These are phyloP conservation scores for Thielaviopsis populi DNA, from an alignment of 2,329 filamentous ascomycete species.

Conservation along the genomic window DNA sequence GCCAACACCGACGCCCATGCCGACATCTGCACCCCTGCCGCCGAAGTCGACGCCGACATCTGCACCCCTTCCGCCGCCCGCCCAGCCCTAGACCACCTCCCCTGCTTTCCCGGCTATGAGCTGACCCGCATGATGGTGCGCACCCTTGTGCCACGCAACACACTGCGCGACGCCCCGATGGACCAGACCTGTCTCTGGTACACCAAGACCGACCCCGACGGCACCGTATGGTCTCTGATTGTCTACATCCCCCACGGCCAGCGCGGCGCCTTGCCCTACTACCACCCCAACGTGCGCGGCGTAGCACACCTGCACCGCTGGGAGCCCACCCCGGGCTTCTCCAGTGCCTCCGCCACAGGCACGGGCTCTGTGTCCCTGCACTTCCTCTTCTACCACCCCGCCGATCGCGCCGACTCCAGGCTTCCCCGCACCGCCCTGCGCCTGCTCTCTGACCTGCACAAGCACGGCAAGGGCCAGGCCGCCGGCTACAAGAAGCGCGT, in stretches of 20 bases:
- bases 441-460: slow-evolving; percentile 53
- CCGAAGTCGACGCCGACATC: neutral
- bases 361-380: slow-evolving; percentile 42
- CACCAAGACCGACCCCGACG: slow-evolving; percentile 22
- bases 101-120: slow-evolving; percentile 29
- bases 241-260: slow-evolving; percentile 62
- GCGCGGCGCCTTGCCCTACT: slow-evolving; percentile 59
- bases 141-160: slow-evolving; percentile 68
- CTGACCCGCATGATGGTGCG: slow-evolving; percentile 40
- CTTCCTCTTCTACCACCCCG: slow-evolving; percentile 37
- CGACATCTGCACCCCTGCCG: too few species aligned
- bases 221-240: slow-evolving; percentile 30
- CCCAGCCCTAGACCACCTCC: slow-evolving; percentile 10
- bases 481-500: slow-evolving; percentile 66
- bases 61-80: neutral
- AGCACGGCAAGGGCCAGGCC: slow-evolving; percentile 52
- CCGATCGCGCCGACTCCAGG: slow-evolving; percentile 26
- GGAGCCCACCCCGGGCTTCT: slow-evolving; percentile 23
- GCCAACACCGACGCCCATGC: neutral
- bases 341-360: slow-evolving; percentile 18
- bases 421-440: slow-evolving; percentile 53
- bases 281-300: slow-evolving; percentile 63
- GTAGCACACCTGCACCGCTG: slow-evolving; percentile 65
- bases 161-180: slow-evolving; percentile 55
- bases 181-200: slow-evolving; percentile 76